phyloP scores from a whole-genome alignment of 2,329 filamentous ascomycete species.

The Ilyonectria sp. region DNA sequence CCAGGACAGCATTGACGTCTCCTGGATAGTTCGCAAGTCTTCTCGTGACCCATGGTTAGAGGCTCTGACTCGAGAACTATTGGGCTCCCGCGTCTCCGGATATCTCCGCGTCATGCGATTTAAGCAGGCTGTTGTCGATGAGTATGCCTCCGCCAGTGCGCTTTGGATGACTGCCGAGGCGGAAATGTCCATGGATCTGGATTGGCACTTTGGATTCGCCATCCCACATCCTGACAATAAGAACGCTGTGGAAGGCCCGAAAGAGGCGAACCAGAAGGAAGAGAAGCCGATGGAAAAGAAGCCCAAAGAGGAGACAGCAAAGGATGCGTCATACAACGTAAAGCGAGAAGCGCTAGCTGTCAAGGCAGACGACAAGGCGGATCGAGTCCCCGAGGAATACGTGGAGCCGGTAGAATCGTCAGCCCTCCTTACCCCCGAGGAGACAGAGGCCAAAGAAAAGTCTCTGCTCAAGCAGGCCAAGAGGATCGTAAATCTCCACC shows the following conservation, averaged over 20 bases:
- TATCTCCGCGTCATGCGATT: slow-evolving; percentile 79
- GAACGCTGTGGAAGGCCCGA: slow-evolving; percentile 31
- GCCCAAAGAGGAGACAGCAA: slow-evolving; percentile 50
- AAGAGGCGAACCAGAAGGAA: slow-evolving; percentile 50
- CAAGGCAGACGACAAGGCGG: background rate
- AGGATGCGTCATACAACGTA: slow-evolving; percentile 50
- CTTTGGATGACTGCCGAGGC: slow-evolving; percentile 87
- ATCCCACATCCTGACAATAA: slow-evolving; percentile 68
- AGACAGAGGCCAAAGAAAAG: slow-evolving; percentile 69
- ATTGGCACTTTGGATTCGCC: slow-evolving; percentile 92
- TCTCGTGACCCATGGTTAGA: slow-evolving; percentile 85
- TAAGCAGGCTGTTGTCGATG: slow-evolving; percentile 85
- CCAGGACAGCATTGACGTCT: slow-evolving; percentile 72
- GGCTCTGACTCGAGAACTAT: slow-evolving; percentile 77
- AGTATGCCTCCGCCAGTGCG: slow-evolving; percentile 73
- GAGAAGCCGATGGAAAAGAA: slow-evolving; percentile 31
- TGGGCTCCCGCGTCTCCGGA: slow-evolving; percentile 73
- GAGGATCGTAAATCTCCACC: slow-evolving; percentile 66
- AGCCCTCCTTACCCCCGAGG: slow-evolving; percentile 59
- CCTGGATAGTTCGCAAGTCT: slow-evolving; percentile 77
- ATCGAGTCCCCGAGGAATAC: slow-evolving; percentile 22
- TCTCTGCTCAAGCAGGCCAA: slow-evolving; percentile 64
- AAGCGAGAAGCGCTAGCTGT: slow-evolving; percentile 55
- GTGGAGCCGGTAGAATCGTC: slow-evolving; percentile 52
- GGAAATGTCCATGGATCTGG: slow-evolving; percentile 77